Evolutionary conservation across 1,139 yeast genomes (phyloP), one percentile per base, ranked within the genome.

Genomic region (Yueomyces sp.): DNA sequence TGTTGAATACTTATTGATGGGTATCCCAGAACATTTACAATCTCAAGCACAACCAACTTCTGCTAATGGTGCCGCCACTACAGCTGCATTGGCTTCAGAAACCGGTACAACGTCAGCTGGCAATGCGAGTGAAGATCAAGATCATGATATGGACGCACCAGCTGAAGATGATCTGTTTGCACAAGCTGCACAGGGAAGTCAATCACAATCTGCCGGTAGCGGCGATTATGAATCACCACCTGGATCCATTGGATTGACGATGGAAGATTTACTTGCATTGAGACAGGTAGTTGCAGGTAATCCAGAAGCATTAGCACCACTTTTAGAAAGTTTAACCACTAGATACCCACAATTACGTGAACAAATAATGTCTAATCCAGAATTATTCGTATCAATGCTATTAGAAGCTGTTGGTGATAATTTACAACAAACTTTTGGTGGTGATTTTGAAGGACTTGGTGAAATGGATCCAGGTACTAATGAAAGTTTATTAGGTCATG

Each of bases 1-100:
- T 0, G 97, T 89, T 4, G 98, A 93, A 61, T 89, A 91, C 62
- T 71, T 91, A 46, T 68, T 91, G 53, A 85, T 89, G 38, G 97
- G 97, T 4, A 78, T 91, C 42, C 97, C 97, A 36, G 91, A 82
- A 52, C 64, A 72, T 41, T 66, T 72, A 50, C 72, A 67, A 55
- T 58, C 41, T 46, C 57, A 41, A 39, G 55, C 42, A 47, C 52
- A 39, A 41, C 46, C 41, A 37, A 39, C 33, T 32, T 44, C 38
- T 36, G 42, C 37, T 25, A 42, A 42, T 11, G n/a, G 51, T 36
- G 36, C 29, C 2, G 41, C 32, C 12, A 31, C 39, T 26, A 33
- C 32, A 30, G 39, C 37, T 25, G 59, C 60, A 5, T 56, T 61
- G 7, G 51, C 51, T 19, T 29, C 9, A 12, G 12, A 28, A 32